These are phyloP conservation scores for Hypomyces perniciosus DNA, from an alignment of 2,329 filamentous ascomycete species.

Conservation along the genomic window DNA sequence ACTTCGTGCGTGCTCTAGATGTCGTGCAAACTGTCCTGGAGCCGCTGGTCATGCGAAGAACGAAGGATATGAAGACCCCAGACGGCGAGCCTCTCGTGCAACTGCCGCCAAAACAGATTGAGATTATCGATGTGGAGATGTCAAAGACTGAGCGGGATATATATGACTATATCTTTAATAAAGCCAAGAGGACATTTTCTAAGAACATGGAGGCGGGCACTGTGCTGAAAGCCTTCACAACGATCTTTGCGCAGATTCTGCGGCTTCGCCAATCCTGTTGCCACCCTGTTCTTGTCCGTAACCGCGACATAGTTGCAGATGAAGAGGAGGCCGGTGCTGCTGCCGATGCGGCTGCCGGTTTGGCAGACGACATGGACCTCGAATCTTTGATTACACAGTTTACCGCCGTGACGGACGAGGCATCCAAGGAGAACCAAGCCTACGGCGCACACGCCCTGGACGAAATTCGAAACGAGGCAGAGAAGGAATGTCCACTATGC, in stretches of 20 bases:
- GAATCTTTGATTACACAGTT: conserved; percentile 80
- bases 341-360: conserved; percentile 70
- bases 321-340: conserved; percentile 73
- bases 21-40: conserved; percentile 97
- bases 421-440: conserved; percentile 50
- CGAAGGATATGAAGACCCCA: conserved; percentile 97
- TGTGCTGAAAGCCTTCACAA: conserved; percentile 90
- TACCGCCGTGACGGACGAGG: conserved; percentile 59
- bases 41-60: conserved; percentile 87
- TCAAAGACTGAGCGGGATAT: conserved; percentile 81
- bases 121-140: conserved; percentile 83
- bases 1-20: conserved; percentile 88
- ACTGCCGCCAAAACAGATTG: conserved; percentile 71
- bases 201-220: conserved; percentile 88
- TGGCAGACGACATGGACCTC: conserved; percentile 95
- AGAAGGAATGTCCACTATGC: conserved; percentile 90
- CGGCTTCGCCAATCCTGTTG: conserved; percentile 91
- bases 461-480: conserved; percentile 85
- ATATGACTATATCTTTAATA: conserved; percentile 82
- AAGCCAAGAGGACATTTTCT: conserved; percentile 77
- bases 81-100: conserved; percentile 70
- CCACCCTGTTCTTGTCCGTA: conserved; percentile 83
- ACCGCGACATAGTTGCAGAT: conserved; percentile 76
- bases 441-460: conserved; percentile 84
- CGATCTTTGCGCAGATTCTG: conserved; percentile 93